phyloP scores from a whole-genome alignment of 345 rosid species.

The Moringa oleifera region DNA sequence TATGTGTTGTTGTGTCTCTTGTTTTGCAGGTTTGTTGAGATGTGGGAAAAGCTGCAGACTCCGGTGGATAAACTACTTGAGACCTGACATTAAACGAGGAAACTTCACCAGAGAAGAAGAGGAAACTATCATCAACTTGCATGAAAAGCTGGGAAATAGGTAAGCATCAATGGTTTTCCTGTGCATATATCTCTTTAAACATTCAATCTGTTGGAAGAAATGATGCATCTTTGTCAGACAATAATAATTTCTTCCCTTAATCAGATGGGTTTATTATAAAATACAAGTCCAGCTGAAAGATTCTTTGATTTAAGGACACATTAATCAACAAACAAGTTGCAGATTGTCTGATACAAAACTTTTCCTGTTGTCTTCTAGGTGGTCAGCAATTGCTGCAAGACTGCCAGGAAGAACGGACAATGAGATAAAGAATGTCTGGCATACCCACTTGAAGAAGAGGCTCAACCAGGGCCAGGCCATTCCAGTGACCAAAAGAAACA shows the following conservation, averaged over 20 bases:
- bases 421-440: conserved; percentile 92
- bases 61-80: conserved; percentile 67
- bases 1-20: background rate
- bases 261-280: too few relatives aligned
- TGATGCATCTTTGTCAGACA: too few relatives aligned
- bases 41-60: conserved; percentile 84
- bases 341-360: too few relatives aligned
- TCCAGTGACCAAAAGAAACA: conserved; percentile 16
- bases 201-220: too few relatives aligned
- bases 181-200: too few relatives aligned
- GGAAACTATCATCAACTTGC: conserved; percentile 58
- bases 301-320: too few relatives aligned
- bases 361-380: conserved; percentile 52
- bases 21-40: conserved; percentile 53
- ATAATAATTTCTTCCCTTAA: too few relatives aligned
- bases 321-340: too few relatives aligned
- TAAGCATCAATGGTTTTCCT: too few relatives aligned
- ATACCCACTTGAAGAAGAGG: conserved; percentile 82
- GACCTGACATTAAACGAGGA: conserved; percentile 83
- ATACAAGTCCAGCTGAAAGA: too few relatives aligned
- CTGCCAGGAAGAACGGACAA: conserved; percentile 89
- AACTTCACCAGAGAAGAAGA: conserved; percentile 78
- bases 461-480: conserved; percentile 33
- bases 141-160: conserved; percentile 72
- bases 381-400: conserved; percentile 84